Percentiles rank a stretch among this genome's conserved stretches.
These are phyloP conservation scores for Curvularia lunata DNA, from an alignment of 2,329 filamentous ascomycete species.

Conservation along the genomic window DNA sequence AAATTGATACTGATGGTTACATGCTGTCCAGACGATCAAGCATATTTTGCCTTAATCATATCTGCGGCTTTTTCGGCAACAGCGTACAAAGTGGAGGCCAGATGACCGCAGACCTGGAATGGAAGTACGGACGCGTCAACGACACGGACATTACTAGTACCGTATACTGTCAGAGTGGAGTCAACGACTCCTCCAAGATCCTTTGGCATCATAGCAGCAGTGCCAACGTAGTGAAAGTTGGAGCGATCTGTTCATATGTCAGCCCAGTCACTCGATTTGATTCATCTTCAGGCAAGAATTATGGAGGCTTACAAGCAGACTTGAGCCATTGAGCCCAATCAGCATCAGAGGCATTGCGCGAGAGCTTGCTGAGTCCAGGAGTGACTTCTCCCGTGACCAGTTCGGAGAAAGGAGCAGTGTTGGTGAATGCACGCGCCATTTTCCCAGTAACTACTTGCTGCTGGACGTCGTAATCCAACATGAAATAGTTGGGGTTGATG, in stretches of 20 bases:
- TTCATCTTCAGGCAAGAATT: not conserved
- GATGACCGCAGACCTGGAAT: conserved; percentile 3
- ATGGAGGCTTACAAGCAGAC: conserved; percentile 4
- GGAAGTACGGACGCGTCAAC: conserved; percentile 2
- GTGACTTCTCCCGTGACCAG: not conserved
- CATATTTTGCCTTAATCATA: conserved; percentile 1
- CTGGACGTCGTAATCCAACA: conserved; percentile 3
- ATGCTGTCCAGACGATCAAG: not conserved
- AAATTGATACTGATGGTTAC: too few species aligned
- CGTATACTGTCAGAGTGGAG: conserved; percentile 1
- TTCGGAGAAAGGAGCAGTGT: not conserved
- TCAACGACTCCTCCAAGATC: conserved; percentile 5
- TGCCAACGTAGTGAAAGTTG: conserved; percentile 1
- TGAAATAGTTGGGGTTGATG: conserved; percentile 4
- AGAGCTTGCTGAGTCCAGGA: not conserved
- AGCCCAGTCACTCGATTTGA: not conserved
- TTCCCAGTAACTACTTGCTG: not conserved
- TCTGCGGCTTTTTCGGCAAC: conserved; percentile 3
- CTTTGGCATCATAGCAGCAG: conserved; percentile 1
- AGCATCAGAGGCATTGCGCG: not conserved
- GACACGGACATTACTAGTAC: conserved; percentile 5
- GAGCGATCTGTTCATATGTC: not conserved
- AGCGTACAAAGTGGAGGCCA: conserved; percentile 5
- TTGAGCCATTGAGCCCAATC: not conserved
- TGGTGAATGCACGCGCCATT: conserved; percentile 1